Base-by-base conservation (phyloP, 2,329 filamentous ascomycete species). In the Coccinonectria pachysandricola region DNA sequence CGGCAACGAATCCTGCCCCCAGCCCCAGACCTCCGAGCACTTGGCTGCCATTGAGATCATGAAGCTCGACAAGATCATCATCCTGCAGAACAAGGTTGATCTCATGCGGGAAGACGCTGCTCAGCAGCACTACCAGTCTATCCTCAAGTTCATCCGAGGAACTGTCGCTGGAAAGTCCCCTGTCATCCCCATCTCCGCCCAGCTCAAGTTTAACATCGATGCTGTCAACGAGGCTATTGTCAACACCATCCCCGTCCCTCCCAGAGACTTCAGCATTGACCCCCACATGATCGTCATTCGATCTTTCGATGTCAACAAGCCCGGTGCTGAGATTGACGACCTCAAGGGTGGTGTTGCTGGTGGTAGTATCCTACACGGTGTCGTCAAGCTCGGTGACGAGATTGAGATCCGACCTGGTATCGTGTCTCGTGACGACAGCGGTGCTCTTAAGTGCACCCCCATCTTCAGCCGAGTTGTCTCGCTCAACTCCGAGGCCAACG, bases 41-140 rank as follows among this genome's bases (percentile, higher is more conserved):
- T 71, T 98, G 66, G 91, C 91, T 42, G 91, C 91, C 42, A 96
- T 98, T 53, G 91, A 98, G 62, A 98, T 98, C 56, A 98, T 98
- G 91, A 98, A 98, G 71, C 75, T 98, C 40, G 86, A 93, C 60
- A 92, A 98, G 65, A 95, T 98, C 61, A 94, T 98, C 57, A 96
- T 98, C 52, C 75, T 98, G 33, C 91, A 98, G 63, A 98, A 98
- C 69, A 98, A 98, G 74, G 91, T 98, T 50, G 91, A 98, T 56
- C 64, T 98, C 46, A 96, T 98, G 86, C 75, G 86, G 48, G 84
- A 95, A 68, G 88, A 96, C 55, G 84, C 81, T 37, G 91, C 92
- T 24, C 74, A 85, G 51, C 75, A 88, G 52, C 91, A 98, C 60
- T 91, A 94, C 67, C 79, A 94, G 60, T 95, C 87, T 2, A 98